A percentile compares a stretch with the other conserved stretches of the same genome.
Conservation (phyloP, 2,329 filamentous ascomycete genomes). For the Metarhizium album region DNA sequence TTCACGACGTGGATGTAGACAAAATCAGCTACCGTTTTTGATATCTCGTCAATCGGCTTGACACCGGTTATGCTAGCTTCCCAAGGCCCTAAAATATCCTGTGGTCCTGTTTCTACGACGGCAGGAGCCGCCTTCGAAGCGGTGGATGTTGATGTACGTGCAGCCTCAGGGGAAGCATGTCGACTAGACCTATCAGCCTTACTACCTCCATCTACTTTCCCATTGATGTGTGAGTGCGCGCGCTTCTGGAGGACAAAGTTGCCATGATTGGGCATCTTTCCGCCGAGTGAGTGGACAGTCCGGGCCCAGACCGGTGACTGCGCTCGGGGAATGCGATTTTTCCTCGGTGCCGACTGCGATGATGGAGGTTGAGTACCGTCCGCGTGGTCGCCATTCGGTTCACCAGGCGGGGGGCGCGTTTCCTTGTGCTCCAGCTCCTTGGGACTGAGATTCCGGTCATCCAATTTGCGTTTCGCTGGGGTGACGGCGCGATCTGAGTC, state of each 20-base stretch:
- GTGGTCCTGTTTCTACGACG: constrained; percentile 18
- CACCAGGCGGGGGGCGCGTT: constrained; percentile 37
- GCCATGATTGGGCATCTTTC: constrained; percentile 26
- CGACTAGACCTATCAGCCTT: constrained; percentile 27
- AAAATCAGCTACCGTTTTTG: constrained; percentile 71
- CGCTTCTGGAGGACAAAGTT: constrained; percentile 37
- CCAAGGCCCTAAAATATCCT: constrained; percentile 43
- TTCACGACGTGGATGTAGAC: constrained; percentile 61
- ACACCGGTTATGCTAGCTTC: constrained; percentile 58
- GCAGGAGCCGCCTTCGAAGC: constrained; percentile 13
- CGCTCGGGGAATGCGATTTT: constrained; percentile 27
- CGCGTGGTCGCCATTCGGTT: constrained; percentile 31
- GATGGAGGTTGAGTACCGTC: constrained; percentile 14
- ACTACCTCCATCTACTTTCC: constrained; percentile 21
- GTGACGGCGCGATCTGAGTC: constrained; percentile 23
- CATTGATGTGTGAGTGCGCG: constrained; percentile 25
- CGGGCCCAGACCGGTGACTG: constrained; percentile 40
- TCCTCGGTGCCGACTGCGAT: constrained; percentile 25
- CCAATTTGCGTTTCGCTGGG: constrained; percentile 29
- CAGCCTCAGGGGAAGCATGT: constrained; percentile 36
- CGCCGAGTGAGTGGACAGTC: constrained; percentile 23
- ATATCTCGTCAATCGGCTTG: constrained; percentile 63
- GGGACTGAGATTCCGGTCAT: constrained; percentile 31
- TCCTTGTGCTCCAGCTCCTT: constrained; percentile 41
- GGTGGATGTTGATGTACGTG: constrained; percentile 20